These are phyloP conservation scores for Ganoderma boninense DNA, from an alignment of 1,284 basidiomycete genomes.

Conservation along the genomic window DNA sequence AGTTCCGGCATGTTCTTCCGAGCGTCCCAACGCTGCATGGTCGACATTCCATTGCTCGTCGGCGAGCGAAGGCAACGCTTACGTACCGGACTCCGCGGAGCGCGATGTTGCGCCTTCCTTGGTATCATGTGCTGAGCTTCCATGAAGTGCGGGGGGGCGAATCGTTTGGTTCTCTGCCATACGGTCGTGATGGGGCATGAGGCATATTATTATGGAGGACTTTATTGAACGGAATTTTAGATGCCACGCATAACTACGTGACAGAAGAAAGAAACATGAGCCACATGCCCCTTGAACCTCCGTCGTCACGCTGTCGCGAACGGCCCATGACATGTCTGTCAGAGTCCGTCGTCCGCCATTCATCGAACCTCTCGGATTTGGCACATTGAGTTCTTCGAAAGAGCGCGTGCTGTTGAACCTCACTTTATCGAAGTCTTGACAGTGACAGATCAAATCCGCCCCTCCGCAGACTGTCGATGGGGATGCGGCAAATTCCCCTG, in stretches of 20 bases:
- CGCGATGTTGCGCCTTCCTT: slow-evolving; percentile 18
- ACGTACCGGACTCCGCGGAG: slow-evolving; percentile 30
- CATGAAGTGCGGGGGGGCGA: slow-evolving; percentile 24
- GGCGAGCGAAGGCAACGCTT: slow-evolving; percentile 22
- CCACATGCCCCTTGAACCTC: slow-evolving; percentile 9
- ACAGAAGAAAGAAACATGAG: slow-evolving; percentile 15
- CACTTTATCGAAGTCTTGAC: slow-evolving; percentile 10
- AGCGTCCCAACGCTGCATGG: background rate
- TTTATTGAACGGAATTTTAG: slow-evolving; percentile 6
- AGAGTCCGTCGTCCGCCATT: background rate
- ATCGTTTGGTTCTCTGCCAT: slow-evolving; percentile 4
- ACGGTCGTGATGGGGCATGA: slow-evolving; percentile 19
- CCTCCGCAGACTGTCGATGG: slow-evolving; percentile 16
- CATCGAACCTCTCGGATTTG: background rate
- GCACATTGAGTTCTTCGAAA: slow-evolving; percentile 13
- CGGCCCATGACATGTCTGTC: slow-evolving; percentile 7
- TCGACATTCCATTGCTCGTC: slow-evolving; percentile 10
- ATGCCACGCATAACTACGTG: slow-evolving; percentile 17
- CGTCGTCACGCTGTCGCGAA: slow-evolving; percentile 1
- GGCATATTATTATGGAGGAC: slow-evolving; percentile 12
- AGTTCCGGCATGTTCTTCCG: slow-evolving; percentile 21
- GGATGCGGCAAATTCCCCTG: slow-evolving; percentile 24
- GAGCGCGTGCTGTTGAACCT: slow-evolving; percentile 2
- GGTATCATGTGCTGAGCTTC: slow-evolving; percentile 27
- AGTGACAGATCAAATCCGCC: slow-evolving; percentile 26